These are phyloP conservation scores for Papilionanthe hybrid DNA, from an alignment of 116 monocot genomes.

Conservation along the genomic window DNA sequence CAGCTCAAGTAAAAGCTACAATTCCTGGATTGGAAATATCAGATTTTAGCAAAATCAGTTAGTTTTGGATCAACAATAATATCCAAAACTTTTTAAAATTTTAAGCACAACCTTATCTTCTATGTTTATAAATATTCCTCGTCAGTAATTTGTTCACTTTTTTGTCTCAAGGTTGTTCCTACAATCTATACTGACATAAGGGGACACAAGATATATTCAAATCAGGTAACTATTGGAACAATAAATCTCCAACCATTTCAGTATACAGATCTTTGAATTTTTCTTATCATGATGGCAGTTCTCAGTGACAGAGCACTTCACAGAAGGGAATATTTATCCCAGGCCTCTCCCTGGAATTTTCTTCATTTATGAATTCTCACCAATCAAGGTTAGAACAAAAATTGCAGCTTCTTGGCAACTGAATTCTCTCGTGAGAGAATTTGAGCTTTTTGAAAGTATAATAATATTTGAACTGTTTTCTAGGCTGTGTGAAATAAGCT, in stretches of 20 bases:
- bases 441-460: no score
- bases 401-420: not conserved
- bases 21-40: no score
- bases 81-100: no score
- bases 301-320: conserved; percentile 94
- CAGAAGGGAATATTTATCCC: conserved; percentile 43
- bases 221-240: conserved; percentile 28
- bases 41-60: no score
- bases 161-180: conserved; percentile 42
- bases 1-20: no score
- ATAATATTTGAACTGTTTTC: no score
- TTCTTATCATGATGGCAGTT: conserved; percentile 40
- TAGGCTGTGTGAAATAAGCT: no score
- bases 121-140: not conserved
- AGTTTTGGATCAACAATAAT: no score
- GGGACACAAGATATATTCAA: conserved; percentile 44
- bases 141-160: not conserved
- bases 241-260: not conserved
- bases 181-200: conserved; percentile 46
- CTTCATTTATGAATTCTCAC: conserved; percentile 90
- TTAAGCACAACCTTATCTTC: not conserved
- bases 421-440: no score
- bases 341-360: conserved; percentile 68
- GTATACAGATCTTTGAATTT: not conserved
- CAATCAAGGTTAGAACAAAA: conserved; percentile 70